Conservation (phyloP, 2,329 filamentous ascomycete species). For the Bipolaris zeicola region DNA sequence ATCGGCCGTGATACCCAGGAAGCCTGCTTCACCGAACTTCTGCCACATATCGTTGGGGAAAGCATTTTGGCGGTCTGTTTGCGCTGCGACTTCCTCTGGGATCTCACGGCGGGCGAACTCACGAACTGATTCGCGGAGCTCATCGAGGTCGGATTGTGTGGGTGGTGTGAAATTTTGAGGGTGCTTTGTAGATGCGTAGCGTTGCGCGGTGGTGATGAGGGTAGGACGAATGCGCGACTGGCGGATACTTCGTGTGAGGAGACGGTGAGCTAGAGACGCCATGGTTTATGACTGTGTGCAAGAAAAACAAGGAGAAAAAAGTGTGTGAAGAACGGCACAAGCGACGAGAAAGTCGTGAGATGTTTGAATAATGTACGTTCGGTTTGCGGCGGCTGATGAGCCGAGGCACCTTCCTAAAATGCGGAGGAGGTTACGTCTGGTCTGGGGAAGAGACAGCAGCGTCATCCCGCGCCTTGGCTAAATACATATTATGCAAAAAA, state of each 20-base stretch:
- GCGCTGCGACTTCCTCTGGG: conserved; percentile 77
- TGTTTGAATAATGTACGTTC: conserved; percentile 15
- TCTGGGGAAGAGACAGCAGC: conserved; percentile 27
- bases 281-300: conserved; percentile 27
- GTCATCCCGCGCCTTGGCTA: conserved; percentile 14
- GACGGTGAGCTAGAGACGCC: conserved; percentile 40
- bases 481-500: background rate
- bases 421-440: conserved; percentile 26
- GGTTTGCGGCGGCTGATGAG: conserved; percentile 32
- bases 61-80: conserved; percentile 82
- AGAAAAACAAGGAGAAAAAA: background rate
- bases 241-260: conserved; percentile 49
- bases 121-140: conserved; percentile 82
- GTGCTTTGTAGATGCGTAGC: conserved; percentile 70
- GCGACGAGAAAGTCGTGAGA: conserved; percentile 8
- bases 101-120: conserved; percentile 91
- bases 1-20: conserved; percentile 91
- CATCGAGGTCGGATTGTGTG: conserved; percentile 72
- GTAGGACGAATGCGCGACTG: conserved; percentile 32
- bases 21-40: conserved; percentile 88
- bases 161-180: conserved; percentile 71
- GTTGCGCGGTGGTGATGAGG: conserved; percentile 25
- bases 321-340: background rate
- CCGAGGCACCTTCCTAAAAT: conserved; percentile 28
- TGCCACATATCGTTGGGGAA: conserved; percentile 93